Evolutionary conservation across 305 asterid species (phyloP), one percentile per base, ranked within the genome.

Genomic region (Fraxinus angustifolia): DNA sequence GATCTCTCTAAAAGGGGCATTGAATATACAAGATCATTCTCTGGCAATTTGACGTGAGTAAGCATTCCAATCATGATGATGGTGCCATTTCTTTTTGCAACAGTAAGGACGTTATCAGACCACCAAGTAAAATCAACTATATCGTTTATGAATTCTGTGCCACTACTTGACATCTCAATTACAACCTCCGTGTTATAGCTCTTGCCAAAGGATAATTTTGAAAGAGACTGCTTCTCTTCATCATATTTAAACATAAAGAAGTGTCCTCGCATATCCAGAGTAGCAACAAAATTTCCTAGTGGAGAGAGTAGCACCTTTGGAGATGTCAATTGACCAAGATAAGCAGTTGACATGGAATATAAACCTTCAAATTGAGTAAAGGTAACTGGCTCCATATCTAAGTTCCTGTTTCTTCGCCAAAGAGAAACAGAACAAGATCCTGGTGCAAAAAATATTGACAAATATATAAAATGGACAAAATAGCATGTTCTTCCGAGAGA

Each of bases 81-180:
- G 71, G 79, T 87, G 73, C 97, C 96, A 76, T 86, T 90, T 89
- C 88, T 85, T 84, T 85, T 91, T 50, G 91, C 97, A 80, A 92
- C 77, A 74, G 89, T 84, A 88, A 96, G 88, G 82, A 90, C 82
- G 84, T 85, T 87, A 82, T 93, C 90, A 82, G 98, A 92, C 99
- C 99, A 96, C 99, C 99, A 96, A 85, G 97, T 83, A 84, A 94
- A 96, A 89, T 94, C 98, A 84, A 89, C 81, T 79, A 91, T 72
- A 81, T 91, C 89, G 36, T 83, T 89, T 71, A 89, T 71, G 76
- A 62, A 76, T 78, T 85, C 88, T 45, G 81, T 78, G 80, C 84
- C 82, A 77, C 85, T 73, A 83, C 81, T 86, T 80, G 91, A 85
- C 30, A 74, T 73, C 72, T 85, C 90, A 81, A 62, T 78, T 78